Evolutionary conservation across 805 yeast genomes (phyloP).

Genomic region (Debaryomyces prosopidis): DNA sequence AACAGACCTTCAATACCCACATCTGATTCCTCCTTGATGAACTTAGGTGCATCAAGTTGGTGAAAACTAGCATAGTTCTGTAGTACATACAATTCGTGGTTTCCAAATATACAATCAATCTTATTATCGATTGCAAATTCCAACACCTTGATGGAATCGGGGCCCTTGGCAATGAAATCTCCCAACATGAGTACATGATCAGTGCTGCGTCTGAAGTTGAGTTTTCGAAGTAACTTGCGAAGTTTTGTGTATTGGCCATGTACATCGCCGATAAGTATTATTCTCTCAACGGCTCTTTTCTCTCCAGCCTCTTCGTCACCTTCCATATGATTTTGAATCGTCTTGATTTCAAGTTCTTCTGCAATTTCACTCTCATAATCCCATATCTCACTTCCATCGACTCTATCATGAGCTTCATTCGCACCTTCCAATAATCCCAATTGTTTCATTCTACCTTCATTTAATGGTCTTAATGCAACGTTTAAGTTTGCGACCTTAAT

Average conservation of each 20-base stretch:
- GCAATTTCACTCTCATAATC: constrained; percentile 5
- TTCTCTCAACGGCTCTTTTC: constrained; percentile 36
- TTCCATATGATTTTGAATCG: not conserved
- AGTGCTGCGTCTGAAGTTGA: constrained; percentile 42
- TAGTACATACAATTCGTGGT: constrained; percentile 78
- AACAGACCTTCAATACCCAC: constrained; percentile 13
- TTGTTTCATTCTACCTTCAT: constrained; percentile 10
- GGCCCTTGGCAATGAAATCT: constrained; percentile 85
- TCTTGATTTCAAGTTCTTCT: constrained; percentile 1
- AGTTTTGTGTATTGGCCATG: constrained; percentile 75
- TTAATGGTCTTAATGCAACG: constrained; percentile 26
- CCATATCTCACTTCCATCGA: constrained; percentile 2
- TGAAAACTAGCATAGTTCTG: constrained; percentile 64
- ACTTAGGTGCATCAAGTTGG: constrained; percentile 39
- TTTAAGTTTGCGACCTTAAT: constrained; percentile 22
- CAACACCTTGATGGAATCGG: constrained; percentile 66
- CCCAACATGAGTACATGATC: constrained; percentile 77
- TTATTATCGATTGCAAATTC: constrained; percentile 59
- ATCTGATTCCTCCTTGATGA: constrained; percentile 11
- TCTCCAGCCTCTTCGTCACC: not conserved
- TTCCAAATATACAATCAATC: constrained; percentile 80
- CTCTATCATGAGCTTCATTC: not conserved
- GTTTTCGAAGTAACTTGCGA: constrained; percentile 49
- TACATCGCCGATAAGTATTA: constrained; percentile 80
- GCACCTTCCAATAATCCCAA: constrained; percentile 13